Evolutionary conservation across 495 filamentous ascomycete genomes (phyloP).

Genomic region (Annulohypoxylon nitens): DNA sequence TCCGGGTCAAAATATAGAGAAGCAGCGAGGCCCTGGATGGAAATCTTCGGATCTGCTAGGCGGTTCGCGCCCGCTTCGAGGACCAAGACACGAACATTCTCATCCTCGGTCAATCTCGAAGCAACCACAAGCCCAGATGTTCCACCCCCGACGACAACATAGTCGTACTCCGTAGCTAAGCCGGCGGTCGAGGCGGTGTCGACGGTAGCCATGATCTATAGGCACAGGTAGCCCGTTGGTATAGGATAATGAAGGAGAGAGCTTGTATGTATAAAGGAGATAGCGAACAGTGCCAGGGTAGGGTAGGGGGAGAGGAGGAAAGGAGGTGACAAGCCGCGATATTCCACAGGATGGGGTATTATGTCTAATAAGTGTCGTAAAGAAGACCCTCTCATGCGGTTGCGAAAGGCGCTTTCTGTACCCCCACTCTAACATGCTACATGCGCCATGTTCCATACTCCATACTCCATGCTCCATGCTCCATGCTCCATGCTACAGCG

Average conservation of each 20-base stretch:
- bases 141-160: conserved; percentile 64
- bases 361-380: not conserved
- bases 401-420: not conserved
- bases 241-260: not conserved
- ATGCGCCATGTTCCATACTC: no score
- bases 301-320: not conserved
- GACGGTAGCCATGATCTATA: conserved; percentile 1
- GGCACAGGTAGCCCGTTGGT: not conserved
- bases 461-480: not conserved
- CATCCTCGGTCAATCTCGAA: conserved; percentile 61
- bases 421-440: not conserved
- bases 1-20: conserved; percentile 13
- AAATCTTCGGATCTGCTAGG: conserved; percentile 10
- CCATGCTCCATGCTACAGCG: not conserved
- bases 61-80: conserved; percentile 61
- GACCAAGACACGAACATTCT: conserved; percentile 58
- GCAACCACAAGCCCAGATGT: conserved; percentile 65
- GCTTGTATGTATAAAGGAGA: not conserved
- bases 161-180: conserved; percentile 46
- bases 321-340: not conserved
- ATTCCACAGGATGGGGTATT: not conserved
- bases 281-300: not conserved
- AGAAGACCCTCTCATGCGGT: not conserved
- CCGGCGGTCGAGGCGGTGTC: conserved; percentile 8
- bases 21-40: not conserved